Percentiles rank a stretch among this genome's conserved stretches.
These are phyloP conservation scores for Pleurotus sapidus DNA, from an alignment of 768 basidiomycete genomes.

Conservation along the genomic window DNA sequence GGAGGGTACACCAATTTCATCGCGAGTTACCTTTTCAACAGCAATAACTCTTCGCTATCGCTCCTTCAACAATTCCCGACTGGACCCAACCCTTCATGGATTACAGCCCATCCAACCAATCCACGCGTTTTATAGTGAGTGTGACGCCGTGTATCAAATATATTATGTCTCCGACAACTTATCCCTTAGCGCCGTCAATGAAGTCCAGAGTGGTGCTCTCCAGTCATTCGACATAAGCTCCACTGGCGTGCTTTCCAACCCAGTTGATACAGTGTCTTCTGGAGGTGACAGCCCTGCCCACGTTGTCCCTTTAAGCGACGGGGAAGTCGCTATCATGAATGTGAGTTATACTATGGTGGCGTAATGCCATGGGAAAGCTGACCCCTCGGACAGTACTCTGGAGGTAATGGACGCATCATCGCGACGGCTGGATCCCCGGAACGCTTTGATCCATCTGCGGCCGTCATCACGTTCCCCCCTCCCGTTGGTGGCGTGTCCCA, in stretches of 20 bases:
- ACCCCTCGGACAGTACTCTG: conserved; percentile 35
- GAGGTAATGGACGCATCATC: conserved; percentile 53
- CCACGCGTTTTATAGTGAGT: conserved; percentile 60
- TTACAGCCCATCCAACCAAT: conserved; percentile 53
- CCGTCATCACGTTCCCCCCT: conserved; percentile 53
- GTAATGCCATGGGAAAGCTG: too few relatives aligned
- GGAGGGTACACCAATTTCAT: conserved; percentile 64
- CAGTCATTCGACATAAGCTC: conserved; percentile 54
- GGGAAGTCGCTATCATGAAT: conserved; percentile 59
- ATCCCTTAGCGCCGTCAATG: conserved; percentile 54
- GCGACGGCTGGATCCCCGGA: conserved; percentile 38
- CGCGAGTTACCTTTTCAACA: conserved; percentile 61
- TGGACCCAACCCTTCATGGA: conserved; percentile 59
- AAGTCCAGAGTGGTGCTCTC: conserved; percentile 43
- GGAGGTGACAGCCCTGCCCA: conserved; percentile 53
- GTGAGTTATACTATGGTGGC: conserved; percentile 19
- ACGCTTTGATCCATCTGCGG: conserved; percentile 30
- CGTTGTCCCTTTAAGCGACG: conserved; percentile 46
- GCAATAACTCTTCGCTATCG: conserved; percentile 43
- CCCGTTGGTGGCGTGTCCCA: conserved; percentile 44
- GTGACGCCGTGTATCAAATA: neutral
- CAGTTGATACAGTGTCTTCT: conserved; percentile 44
- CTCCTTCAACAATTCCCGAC: conserved; percentile 46
- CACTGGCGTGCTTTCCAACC: conserved; percentile 40
- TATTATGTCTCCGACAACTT: neutral